Percentiles rank a stretch among this genome's conserved stretches.
These are phyloP conservation scores for Penicillium atrosanguineum DNA, from an alignment of 495 filamentous ascomycete species.

Conservation along the genomic window DNA sequence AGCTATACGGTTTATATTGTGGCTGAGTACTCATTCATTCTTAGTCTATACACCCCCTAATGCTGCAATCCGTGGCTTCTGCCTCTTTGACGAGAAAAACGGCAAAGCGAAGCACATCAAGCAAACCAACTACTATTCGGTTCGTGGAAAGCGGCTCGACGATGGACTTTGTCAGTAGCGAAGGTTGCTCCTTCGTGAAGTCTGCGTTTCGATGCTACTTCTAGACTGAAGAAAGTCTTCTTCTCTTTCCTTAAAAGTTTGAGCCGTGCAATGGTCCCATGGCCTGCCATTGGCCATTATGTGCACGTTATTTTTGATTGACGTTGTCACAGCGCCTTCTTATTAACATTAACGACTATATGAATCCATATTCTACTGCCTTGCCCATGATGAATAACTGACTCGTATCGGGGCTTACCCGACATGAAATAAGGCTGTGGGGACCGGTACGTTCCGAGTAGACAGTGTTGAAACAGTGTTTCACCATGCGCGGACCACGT, in stretches of 20 bases:
- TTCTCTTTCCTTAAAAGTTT: background rate
- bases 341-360: no score
- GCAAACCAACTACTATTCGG: slow-evolving; percentile 60
- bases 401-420: no score
- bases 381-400: no score
- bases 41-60: slow-evolving; percentile 89
- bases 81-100: slow-evolving; percentile 68
- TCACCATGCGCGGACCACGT: no score
- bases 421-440: no score
- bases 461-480: no score
- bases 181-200: background rate
- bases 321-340: no score
- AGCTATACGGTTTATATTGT: background rate
- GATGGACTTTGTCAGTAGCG: slow-evolving; percentile 2
- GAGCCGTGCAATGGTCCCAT: background rate
- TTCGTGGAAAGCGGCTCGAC: slow-evolving; percentile 26
- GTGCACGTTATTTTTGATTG: no score
- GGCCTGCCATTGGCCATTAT: no score
- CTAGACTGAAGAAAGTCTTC: background rate
- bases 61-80: slow-evolving; percentile 70
- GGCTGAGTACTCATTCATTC: slow-evolving; percentile 1
- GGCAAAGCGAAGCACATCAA: slow-evolving; percentile 69
- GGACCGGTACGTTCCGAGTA: no score
- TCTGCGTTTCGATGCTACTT: background rate
- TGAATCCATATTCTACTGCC: no score